Evolutionary conservation across 345 rosid genomes (phyloP), one percentile per base, ranked within the genome.

Genomic region (Rhizophora apiculata): DNA sequence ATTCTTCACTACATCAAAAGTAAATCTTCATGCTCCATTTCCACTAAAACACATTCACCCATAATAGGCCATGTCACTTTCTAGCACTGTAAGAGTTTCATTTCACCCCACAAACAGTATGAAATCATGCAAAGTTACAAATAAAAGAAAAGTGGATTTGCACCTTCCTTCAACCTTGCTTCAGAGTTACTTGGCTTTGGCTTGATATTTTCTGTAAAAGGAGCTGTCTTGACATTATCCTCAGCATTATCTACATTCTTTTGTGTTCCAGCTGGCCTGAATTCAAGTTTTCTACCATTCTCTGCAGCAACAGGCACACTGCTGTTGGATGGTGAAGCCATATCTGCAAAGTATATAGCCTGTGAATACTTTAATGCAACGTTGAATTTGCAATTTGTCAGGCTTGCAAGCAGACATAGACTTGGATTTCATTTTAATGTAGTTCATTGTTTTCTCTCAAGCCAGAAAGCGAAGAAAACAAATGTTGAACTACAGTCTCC

Each of bases 161-260:
- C 59, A 89, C 98, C 98, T 89, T 88, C 91, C 76, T 84, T 94
- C 37, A 80, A 85, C 78, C 98, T 84, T 13, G 79, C 70, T 48
- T 86, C 84, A 1, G 88, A 82, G 80, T 67, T 81, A 77, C 82
- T 83, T 62, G 89, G 85, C 80, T 82, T 86, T 70, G 82, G 87
- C 67, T 84, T 82, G 75, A 57, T 70, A 72, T 71, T 83, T 72
- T 70, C 87, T 55, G 74, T 29, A 56, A 29, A 5, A 29, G 82
- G 51, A 67, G 65, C 53, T 36, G 68, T 43, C 64, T 70, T 80
- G 34, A 59, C 57, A 82, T 68, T 74, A 72, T 68, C 79, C 57
- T 71, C 76, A 24, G 15, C 70, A 60, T 21, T 72, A 78, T 76
- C 74, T 74, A 48, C 53, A 53, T 64, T 81, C 60, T 73, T 72